Percentiles rank a stretch among this genome's conserved stretches.
These are phyloP conservation scores for Ramaria rubella DNA, from an alignment of 768 basidiomycete genomes.

Conservation along the genomic window DNA sequence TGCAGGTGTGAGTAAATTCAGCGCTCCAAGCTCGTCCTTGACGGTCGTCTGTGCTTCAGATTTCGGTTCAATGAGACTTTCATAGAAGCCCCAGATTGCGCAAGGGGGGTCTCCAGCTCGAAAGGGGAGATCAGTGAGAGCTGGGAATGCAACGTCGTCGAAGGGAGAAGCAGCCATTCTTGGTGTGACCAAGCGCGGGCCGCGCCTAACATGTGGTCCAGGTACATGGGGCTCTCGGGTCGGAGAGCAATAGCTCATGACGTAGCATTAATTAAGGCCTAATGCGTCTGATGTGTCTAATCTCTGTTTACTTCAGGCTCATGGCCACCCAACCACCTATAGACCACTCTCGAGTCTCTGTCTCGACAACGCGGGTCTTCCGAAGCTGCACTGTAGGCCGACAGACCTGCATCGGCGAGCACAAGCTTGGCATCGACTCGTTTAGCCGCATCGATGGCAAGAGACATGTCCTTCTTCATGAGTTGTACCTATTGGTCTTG, in stretches of 20 bases:
- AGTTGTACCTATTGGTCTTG: conserved; percentile 12
- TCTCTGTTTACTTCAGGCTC: conserved; percentile 3
- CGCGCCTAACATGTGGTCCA: background rate
- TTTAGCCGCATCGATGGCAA: conserved; percentile 8
- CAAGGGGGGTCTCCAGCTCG: conserved; percentile 1
- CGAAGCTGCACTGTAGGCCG: conserved; percentile 6
- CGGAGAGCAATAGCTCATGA: no score
- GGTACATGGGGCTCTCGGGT: background rate
- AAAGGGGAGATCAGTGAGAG: conserved; percentile 1
- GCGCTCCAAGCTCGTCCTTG: conserved; percentile 11
- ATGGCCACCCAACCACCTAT: conserved; percentile 11
- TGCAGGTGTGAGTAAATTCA: conserved; percentile 13
- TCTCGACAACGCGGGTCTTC: conserved; percentile 10
- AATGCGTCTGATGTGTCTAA: no score
- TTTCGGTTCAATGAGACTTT: background rate
- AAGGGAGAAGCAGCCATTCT: background rate
- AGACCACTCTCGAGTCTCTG: conserved; percentile 12
- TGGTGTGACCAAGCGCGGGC: background rate
- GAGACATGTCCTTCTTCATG: conserved; percentile 13
- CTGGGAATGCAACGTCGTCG: conserved; percentile 2
- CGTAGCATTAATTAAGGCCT: no score
- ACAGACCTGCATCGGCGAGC: conserved; percentile 11
- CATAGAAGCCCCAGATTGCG: conserved; percentile 9
- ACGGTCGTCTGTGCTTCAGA: background rate
- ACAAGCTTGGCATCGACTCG: conserved; percentile 9